Evolutionary conservation across 768 basidiomycete genomes (phyloP).

Genomic region (Leucocoprinus sp.): DNA sequence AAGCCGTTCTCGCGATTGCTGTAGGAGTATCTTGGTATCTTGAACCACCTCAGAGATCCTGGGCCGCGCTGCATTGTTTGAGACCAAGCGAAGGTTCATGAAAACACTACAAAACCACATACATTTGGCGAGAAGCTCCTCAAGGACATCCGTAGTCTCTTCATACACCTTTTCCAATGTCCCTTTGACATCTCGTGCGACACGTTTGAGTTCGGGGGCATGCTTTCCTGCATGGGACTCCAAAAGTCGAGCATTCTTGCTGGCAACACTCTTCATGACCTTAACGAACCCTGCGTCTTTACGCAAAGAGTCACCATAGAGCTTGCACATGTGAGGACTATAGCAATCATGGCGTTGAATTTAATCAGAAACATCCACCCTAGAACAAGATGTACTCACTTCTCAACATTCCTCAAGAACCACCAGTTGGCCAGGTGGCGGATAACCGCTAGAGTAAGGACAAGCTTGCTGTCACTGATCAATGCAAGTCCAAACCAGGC

Average conservation of each 20-base stretch:
- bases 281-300: conserved; percentile 97
- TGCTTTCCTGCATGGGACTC: conserved; percentile 74
- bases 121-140: conserved; percentile 92
- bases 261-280: conserved; percentile 92
- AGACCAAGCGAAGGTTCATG: conserved; percentile 10
- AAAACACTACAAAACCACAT: conserved; percentile 21
- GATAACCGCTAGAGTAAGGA: conserved; percentile 75
- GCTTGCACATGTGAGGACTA: conserved; percentile 97
- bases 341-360: background rate
- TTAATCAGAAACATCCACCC: background rate
- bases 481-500: conserved; percentile 91
- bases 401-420: conserved; percentile 90
- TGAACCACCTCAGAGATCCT: conserved; percentile 83
- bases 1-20: conserved; percentile 84
- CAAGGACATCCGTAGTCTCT: conserved; percentile 86
- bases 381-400: conserved; percentile 43
- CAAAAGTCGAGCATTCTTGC: conserved; percentile 68
- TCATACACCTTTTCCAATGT: conserved; percentile 95
- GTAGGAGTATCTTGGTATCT: conserved; percentile 85
- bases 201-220: conserved; percentile 71
- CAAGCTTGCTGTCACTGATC: conserved; percentile 90
- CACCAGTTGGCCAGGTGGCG: conserved; percentile 90
- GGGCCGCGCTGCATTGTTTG: conserved; percentile 60
- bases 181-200: conserved; percentile 83
- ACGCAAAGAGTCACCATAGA: conserved; percentile 89